Evolutionary conservation across 2,329 filamentous ascomycete species (phyloP), one percentile per base, ranked within the genome.

Genomic region (Exserohilum rostratum): DNA sequence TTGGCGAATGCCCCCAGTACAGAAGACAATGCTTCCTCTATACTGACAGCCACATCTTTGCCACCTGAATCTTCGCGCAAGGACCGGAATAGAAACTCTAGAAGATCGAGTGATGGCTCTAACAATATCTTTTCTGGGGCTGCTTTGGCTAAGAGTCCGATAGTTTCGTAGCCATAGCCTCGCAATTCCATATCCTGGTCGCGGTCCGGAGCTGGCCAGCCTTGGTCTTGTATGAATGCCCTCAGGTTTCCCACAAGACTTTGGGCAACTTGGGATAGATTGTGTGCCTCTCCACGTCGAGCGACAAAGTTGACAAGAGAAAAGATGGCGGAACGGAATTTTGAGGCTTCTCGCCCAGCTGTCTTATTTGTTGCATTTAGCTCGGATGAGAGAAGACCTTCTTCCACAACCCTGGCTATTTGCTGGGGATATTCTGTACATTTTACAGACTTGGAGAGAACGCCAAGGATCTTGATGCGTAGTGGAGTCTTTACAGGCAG

Each of bases 251-350:
- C 76, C 15, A 96, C 85, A 3, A 96, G 81, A 37, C 84, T 83
- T 2, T 84, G 80, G 0, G 89, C 90, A 62, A 96, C 87, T 7
- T 81, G 76, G 49, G 80, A 79, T 12, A 95, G 85, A 46, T 86
- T 82, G 1, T 82, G 77, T 27, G 78, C 66, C 0, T 86, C 83
- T 6, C 88, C 90, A 64, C 91, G 86, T 29, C 89, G 86, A 9
- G 93, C 90, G 10, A 95, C 86, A 85, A 93, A 98, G 46, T 91
- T 90, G 51, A 96, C 85, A 65, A 93, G 96, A 34, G 88, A 85
- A 66, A 98, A 95, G 3, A 96, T 82, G 0, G 93, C 90, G 40
- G 87, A 88, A 61, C 92, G 86, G 9, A 97, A 83, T 71, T 95
- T 96, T 1, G 86, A 84, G 2, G 86, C 86, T 74, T 96, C 92